Percentiles rank a stretch among this genome's conserved stretches.
Evolutionary conservation across 257 asterid genomes (phyloP).

Genomic region (Nyctanthes arbortristis): DNA sequence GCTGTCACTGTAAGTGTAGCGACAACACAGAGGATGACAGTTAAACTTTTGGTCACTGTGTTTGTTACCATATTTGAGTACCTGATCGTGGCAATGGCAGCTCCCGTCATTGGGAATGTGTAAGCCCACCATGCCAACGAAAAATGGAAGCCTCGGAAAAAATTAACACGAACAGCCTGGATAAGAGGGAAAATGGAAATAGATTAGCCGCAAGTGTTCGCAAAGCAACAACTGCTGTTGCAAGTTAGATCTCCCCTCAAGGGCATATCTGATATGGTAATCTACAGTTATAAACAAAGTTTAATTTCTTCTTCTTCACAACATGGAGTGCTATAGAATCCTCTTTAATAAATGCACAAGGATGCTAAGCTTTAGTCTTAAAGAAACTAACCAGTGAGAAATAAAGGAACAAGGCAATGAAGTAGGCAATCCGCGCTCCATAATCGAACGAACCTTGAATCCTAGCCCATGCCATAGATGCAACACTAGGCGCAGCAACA

Average conservation of each 20-base stretch:
- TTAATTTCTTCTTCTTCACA: too few relatives aligned
- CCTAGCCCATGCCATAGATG: conserved; percentile 92
- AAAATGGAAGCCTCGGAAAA: conserved; percentile 82
- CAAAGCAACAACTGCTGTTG: not conserved
- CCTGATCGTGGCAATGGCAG: conserved; percentile 68
- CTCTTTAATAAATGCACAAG: not conserved
- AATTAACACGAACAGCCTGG: conserved; percentile 87
- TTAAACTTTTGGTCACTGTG: conserved; percentile 35
- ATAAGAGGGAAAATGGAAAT: conserved; percentile 1
- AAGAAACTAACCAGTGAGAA: conserved; percentile 61
- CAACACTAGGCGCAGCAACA: conserved; percentile 91
- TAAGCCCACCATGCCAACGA: conserved; percentile 97
- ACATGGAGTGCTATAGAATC: too few relatives aligned
- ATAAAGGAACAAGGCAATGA: conserved; percentile 87
- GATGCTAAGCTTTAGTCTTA: not conserved
- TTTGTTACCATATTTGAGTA: conserved; percentile 54
- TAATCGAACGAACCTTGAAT: conserved; percentile 70
- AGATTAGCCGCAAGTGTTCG: conserved; percentile 21
- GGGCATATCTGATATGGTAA: too few relatives aligned
- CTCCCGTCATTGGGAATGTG: conserved; percentile 90
- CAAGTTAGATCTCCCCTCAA: too few relatives aligned
- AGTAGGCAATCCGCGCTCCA: conserved; percentile 69
- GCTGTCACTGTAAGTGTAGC: conserved; percentile 61
- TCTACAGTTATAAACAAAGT: too few relatives aligned
- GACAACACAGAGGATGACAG: conserved; percentile 42